Conservation (phyloP, 805 yeast genomes). For the Candida tammaniensis region DNA sequence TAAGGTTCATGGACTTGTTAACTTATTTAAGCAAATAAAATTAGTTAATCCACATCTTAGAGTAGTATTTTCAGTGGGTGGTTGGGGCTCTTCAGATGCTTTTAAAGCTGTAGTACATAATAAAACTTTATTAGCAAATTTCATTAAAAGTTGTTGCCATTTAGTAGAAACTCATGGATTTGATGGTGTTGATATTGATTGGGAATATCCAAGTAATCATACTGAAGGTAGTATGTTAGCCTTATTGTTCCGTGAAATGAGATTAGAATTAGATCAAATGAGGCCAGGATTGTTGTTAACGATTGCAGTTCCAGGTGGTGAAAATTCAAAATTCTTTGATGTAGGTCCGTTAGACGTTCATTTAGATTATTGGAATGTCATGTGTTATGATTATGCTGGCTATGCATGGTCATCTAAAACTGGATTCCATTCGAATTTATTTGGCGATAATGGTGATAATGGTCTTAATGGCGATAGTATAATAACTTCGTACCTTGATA, state of each 20-base stretch:
- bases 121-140: constrained; percentile 30
- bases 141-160: constrained; percentile 48
- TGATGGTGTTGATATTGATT: constrained; percentile 92
- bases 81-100: constrained; percentile 54
- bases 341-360: constrained; percentile 58
- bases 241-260: constrained; percentile 46
- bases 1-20: constrained; percentile 46
- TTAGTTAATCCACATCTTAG: constrained; percentile 40
- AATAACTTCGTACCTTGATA: constrained; percentile 38
- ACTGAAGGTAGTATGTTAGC: constrained; percentile 44
- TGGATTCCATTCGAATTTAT: constrained; percentile 70
- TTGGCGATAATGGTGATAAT: constrained; percentile 38
- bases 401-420: constrained; percentile 58
- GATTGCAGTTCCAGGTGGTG: constrained; percentile 74
- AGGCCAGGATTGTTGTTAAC: constrained; percentile 48
- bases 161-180: constrained; percentile 57
- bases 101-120: constrained; percentile 30
- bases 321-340: constrained; percentile 42
- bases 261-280: constrained; percentile 33
- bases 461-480: constrained; percentile 49
- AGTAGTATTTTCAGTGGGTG: constrained; percentile 78
- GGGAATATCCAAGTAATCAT: constrained; percentile 76
- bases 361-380: constrained; percentile 76
- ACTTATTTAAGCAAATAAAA: constrained; percentile 50
- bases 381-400: constrained; percentile 90